Percentiles rank a stretch among this genome's conserved stretches.
Conservation (phyloP, 2,329 filamentous ascomycete species). For the Penicillium oxalicum region DNA sequence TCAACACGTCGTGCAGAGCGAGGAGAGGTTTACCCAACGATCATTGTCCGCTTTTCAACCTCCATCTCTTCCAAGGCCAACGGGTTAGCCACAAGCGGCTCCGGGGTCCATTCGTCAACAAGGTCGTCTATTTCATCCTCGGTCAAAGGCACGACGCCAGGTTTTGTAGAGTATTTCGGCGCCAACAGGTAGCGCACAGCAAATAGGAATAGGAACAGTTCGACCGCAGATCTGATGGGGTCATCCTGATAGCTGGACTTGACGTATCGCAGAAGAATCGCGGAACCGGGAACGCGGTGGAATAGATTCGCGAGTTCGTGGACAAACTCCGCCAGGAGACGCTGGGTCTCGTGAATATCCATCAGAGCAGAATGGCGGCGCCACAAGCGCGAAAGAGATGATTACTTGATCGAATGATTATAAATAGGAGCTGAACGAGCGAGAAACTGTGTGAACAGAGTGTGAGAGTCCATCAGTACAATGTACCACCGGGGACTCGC, state of each 20-base stretch:
- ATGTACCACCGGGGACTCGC: conserved; percentile 1
- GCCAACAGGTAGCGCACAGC: conserved; percentile 89
- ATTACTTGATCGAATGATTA: background rate
- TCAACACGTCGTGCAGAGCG: background rate
- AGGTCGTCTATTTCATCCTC: conserved; percentile 98
- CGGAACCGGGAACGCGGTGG: conserved; percentile 86
- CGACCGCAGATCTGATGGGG: conserved; percentile 85
- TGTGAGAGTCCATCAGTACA: background rate
- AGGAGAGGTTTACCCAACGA: conserved; percentile 64
- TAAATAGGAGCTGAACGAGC: too few relatives aligned
- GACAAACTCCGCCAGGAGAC: conserved; percentile 49
- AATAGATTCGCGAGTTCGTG: conserved; percentile 60
- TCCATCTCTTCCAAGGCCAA: conserved; percentile 73
- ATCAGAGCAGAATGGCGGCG: conserved; percentile 33
- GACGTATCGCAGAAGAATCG: conserved; percentile 91
- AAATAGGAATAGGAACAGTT: conserved; percentile 89
- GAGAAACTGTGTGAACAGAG: too few relatives aligned
- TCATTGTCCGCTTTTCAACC: conserved; percentile 76
- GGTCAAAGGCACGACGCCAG: conserved; percentile 79
- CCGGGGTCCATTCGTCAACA: conserved; percentile 92
- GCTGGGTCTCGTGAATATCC: conserved; percentile 53
- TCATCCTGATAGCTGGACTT: conserved; percentile 97
- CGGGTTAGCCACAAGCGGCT: conserved; percentile 73
- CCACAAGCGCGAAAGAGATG: conserved; percentile 7
- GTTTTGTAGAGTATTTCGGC: conserved; percentile 88